Conservation (phyloP, 768 basidiomycete species). For the Lactarius deliciosus region DNA sequence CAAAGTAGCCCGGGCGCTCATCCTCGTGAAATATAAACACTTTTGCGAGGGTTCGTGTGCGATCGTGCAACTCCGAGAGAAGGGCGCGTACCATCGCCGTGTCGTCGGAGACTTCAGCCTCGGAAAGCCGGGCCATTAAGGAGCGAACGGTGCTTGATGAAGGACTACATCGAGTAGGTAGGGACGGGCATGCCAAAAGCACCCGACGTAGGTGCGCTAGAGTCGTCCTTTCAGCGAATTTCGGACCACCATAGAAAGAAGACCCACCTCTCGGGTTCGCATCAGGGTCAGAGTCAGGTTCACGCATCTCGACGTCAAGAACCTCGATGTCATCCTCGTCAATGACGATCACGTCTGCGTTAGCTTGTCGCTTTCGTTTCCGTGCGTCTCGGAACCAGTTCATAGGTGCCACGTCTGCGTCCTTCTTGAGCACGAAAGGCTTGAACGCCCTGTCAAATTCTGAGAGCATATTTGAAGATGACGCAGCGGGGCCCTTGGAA, state of each 20-base stretch:
- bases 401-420: slow-evolving; percentile 63
- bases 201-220: slow-evolving; percentile 12
- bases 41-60: slow-evolving; percentile 67
- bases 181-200: slow-evolving; percentile 36
- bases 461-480: slow-evolving; percentile 42
- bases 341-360: slow-evolving; percentile 56
- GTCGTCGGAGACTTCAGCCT: slow-evolving; percentile 77
- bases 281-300: slow-evolving; percentile 22
- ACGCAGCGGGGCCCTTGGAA: slow-evolving; percentile 33
- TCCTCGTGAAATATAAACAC: slow-evolving; percentile 83
- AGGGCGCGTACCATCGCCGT: slow-evolving; percentile 65
- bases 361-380: slow-evolving; percentile 28
- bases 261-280: slow-evolving; percentile 45
- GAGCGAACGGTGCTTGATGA: slow-evolving; percentile 45
- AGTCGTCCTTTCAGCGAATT: slow-evolving; percentile 1
- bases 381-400: slow-evolving; percentile 59
- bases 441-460: slow-evolving; percentile 79
- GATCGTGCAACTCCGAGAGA: slow-evolving; percentile 59
- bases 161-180: slow-evolving; percentile 32
- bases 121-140: slow-evolving; percentile 61
- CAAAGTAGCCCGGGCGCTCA: slow-evolving; percentile 87
- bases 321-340: slow-evolving; percentile 48
- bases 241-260: neutral
- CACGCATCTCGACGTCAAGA: slow-evolving; percentile 33
- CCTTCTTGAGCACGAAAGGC: slow-evolving; percentile 78